Conservation (phyloP, 2,329 filamentous ascomycete species). For the Aspergillus sp. region DNA sequence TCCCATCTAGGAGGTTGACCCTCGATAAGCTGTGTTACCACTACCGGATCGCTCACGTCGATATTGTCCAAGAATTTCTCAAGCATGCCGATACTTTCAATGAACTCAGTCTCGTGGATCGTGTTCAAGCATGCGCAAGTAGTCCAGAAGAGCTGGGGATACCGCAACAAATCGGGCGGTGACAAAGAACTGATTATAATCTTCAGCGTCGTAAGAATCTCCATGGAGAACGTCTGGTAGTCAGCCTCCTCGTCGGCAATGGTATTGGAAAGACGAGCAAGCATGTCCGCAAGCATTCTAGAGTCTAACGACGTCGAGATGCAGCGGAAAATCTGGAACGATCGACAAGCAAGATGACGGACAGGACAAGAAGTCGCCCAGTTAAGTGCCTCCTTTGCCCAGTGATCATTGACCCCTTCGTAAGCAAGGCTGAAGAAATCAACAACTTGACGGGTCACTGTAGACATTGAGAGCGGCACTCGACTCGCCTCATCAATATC, state of each 20-base stretch:
- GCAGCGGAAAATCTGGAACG: conserved; percentile 94
- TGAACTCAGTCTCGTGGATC: conserved; percentile 90
- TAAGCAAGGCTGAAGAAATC: conserved; percentile 78
- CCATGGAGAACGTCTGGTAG: conserved; percentile 95
- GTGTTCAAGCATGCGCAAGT: conserved; percentile 94
- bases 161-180: conserved; percentile 70
- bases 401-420: conserved; percentile 80
- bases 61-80: conserved; percentile 78
- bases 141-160: conserved; percentile 96
- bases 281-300: conserved; percentile 93
- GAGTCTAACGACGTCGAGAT: conserved; percentile 87
- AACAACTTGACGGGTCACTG: conserved; percentile 73
- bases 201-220: conserved; percentile 89
- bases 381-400: conserved; percentile 80
- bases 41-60: conserved; percentile 63
- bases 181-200: conserved; percentile 83
- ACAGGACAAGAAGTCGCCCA: conserved; percentile 98
- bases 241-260: conserved; percentile 92
- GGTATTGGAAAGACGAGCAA: conserved; percentile 88
- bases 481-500: conserved; percentile 67
- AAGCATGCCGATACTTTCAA: conserved; percentile 86
- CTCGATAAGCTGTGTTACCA: conserved; percentile 66
- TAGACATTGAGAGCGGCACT: conserved; percentile 81
- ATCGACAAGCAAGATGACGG: conserved; percentile 86
- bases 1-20: conserved; percentile 84